Base-by-base conservation (phyloP, 2,329 filamentous ascomycete genomes). In the Claviceps pazoutovae region DNA sequence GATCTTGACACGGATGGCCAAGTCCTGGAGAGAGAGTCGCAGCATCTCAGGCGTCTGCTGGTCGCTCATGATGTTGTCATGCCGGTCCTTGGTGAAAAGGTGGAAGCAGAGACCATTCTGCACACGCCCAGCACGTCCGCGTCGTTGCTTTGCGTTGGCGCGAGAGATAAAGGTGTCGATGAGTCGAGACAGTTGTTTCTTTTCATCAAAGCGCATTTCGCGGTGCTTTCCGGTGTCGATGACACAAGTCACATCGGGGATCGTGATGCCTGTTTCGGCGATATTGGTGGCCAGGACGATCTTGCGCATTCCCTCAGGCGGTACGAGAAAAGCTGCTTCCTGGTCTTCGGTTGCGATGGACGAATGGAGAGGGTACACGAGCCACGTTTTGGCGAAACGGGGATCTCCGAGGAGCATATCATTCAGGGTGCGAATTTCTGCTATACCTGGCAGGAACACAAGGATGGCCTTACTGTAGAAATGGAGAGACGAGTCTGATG, bases 271-370 rank as follows among this genome's bases (percentile, higher is more conserved):
- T 0, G 93, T 98, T 66, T 98, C 93, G 4, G 93, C 93, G 65
- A 98, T 98, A 63, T 98, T 98, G 14, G 93, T 98, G 1, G 93
- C 90, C 51, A 98, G 77, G 2, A 98, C 91, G 56, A 98, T 93
- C 70, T 98, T 98, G 56, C 90, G 80, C 52, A 82, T 75, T 0
- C 91, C 91, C 3, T 75, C 76, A 1, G 90, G 88, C 5, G 93
- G 93, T 0, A 95, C 70, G 5, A 88, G 72, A 64, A 98, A 98
- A 0, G 93, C 93, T 37, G 86, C 83, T 67, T 98, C 91, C 64
- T 98, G 93, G 55, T 98, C 93, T 61, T 97, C 91, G 46, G 86
- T 96, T 11, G 91, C 89, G 59, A 98, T 96, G 0, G 86, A 88
- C 0, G 93, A 97, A 64, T 98, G 93, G 38, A 98, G 74, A 13